Base-by-base conservation (phyloP, 1,284 basidiomycete species). In the Rhodotorula sp. region DNA sequence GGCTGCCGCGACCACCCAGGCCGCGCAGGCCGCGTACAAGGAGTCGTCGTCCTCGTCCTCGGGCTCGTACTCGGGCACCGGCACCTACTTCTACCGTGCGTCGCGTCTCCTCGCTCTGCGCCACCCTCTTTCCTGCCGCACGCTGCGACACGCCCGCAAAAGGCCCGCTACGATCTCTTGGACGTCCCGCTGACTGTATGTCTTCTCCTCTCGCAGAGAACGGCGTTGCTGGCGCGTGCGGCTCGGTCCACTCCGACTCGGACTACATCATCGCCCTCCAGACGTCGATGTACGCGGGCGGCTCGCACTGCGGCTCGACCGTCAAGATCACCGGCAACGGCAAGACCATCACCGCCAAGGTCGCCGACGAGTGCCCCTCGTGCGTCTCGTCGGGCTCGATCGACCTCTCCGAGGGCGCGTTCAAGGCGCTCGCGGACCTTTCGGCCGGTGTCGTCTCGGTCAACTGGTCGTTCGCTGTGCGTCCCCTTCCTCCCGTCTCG, bases 251-350 rank as follows among this genome's bases (percentile, higher is more conserved):
- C 29, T 55, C 48, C 22, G 73, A 74, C 57, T 37, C 36, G 8
- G 74, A 41, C 57, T 77, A 85, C 68, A 85, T 94, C 79, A 88
- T 87, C 78, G 92, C 91, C 66, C 85, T 90, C 50, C 85, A 64
- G 57, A 73, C 80, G 25, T 36, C 60, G 48, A 65, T 65, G 48
- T 69, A 73, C 69, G 80, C 75, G 29, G 75, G 76, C 32, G 90
- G 89, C 19, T 50, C 81, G 22, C 84, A 88, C 75, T 95, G 92
- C 79, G 90, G 89, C 70, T 82, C 39, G 29, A 41, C 32, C 8
- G 54, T 71, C 66, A 78, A 34, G 66, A 76, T 56, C 48, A 53
- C 44, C 81, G 84, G 85, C 73, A 85, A 87, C 81, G 84, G 85
- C 73, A 85, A 87, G 81, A 81, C 81, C n/a, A 86, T 91, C 71